Evolutionary conservation across 306 rosid species (phyloP).

Genomic region (Rosa multiflora): DNA sequence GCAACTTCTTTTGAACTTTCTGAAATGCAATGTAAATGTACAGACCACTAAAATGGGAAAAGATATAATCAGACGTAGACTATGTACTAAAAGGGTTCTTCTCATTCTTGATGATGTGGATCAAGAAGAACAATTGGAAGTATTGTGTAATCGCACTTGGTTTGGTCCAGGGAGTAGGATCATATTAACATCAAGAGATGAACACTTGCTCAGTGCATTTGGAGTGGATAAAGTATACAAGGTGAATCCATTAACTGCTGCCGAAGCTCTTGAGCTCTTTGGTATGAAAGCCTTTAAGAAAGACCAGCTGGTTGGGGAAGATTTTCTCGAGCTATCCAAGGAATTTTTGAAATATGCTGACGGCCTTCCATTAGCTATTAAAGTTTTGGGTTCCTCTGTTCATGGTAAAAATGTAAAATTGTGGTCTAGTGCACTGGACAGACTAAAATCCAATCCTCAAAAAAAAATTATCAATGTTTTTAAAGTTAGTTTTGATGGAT

Average conservation of each 20-base stretch:
- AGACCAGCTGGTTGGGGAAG: background rate
- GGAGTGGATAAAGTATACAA: slow-evolving; percentile 1
- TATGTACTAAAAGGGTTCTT: background rate
- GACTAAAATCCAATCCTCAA: background rate
- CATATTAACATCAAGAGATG: slow-evolving; percentile 18
- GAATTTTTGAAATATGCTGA: slow-evolving; percentile 7
- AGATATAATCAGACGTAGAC: slow-evolving; percentile 2
- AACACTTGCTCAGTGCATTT: slow-evolving; percentile 5
- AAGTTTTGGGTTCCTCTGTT: slow-evolving; percentile 11
- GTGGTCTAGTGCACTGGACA: slow-evolving; percentile 3
- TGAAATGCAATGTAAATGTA: background rate
- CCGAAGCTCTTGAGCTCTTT: slow-evolving; percentile 2
- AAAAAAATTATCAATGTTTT: background rate
- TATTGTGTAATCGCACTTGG: background rate
- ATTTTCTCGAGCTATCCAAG: background rate
- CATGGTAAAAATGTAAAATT: background rate
- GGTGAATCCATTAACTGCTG: background rate
- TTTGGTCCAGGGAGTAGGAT: slow-evolving; percentile 22
- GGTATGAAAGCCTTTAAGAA: background rate
- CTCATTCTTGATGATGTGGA: slow-evolving; percentile 26
- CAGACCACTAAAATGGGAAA: background rate
- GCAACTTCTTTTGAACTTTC: background rate
- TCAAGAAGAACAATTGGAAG: background rate
- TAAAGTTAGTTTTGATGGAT: slow-evolving; percentile 18
- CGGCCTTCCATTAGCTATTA: slow-evolving; percentile 20